A percentile compares a stretch with the other conserved stretches of the same genome.
These are phyloP conservation scores for Vitis hybrid DNA, from an alignment of 177 flowering plant genomes.

Conservation along the genomic window DNA sequence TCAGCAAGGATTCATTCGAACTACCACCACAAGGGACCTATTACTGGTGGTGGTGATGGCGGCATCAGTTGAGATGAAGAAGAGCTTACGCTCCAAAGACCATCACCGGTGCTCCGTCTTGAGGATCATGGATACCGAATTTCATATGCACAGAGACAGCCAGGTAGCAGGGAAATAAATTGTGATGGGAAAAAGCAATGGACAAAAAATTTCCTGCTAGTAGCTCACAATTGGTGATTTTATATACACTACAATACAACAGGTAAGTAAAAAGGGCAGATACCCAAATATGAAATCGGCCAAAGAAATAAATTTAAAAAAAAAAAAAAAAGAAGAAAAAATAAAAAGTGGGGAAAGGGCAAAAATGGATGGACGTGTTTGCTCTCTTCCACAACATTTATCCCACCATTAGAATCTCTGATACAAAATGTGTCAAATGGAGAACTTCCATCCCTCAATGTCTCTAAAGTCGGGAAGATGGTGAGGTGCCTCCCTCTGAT, in stretches of 20 bases:
- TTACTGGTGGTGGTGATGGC: no score
- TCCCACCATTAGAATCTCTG: conserved; percentile 4
- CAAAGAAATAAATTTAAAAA: conserved; percentile 1
- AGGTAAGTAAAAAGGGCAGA: conserved; percentile 24
- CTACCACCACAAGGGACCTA: no score
- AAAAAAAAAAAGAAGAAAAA: conserved; percentile 4
- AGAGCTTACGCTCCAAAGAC: no score
- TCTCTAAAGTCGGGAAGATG: conserved; percentile 36
- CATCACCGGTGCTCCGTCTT: no score
- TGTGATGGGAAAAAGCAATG: background rate
- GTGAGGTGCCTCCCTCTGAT: conserved; percentile 55
- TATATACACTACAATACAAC: conserved; percentile 60
- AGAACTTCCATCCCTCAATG: conserved; percentile 1
- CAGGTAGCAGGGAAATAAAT: background rate
- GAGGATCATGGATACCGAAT: no score
- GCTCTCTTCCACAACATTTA: conserved; percentile 10
- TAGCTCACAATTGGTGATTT: conserved; percentile 26
- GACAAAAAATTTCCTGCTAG: conserved; percentile 12
- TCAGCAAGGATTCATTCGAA: no score
- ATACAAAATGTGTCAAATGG: conserved; percentile 22
- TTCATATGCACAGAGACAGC: no score
- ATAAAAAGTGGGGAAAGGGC: background rate
- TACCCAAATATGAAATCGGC: conserved; percentile 11
- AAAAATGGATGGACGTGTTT: background rate
- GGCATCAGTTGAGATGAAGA: no score